phyloP scores from a whole-genome alignment of 441 rosid species.

The Arabidopsis hybrid region DNA sequence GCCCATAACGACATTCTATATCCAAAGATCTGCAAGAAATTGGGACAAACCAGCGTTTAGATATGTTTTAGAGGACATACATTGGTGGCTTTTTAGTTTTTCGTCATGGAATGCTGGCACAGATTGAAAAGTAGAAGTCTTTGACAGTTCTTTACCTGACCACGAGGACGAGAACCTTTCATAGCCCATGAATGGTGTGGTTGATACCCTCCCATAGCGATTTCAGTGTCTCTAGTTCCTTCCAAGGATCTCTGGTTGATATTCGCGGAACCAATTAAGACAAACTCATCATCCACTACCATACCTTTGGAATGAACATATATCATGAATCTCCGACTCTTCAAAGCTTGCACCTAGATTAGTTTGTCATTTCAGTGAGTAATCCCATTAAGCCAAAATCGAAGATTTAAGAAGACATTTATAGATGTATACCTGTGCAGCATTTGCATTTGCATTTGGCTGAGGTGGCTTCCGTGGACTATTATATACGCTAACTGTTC shows the following conservation, averaged over 20 bases:
- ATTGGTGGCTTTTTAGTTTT: neutral
- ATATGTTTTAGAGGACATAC: neutral
- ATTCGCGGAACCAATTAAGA: constrained; percentile 73
- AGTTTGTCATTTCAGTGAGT: constrained; percentile 27
- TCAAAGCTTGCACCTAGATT: constrained; percentile 57
- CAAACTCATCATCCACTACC: constrained; percentile 79
- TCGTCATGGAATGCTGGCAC: neutral
- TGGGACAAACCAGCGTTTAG: constrained; percentile 12
- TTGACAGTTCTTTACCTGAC: constrained; percentile 54
- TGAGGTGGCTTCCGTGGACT: constrained; percentile 42
- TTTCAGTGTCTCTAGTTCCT: constrained; percentile 83
- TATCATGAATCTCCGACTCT: constrained; percentile 72
- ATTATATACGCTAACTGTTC: constrained; percentile 36
- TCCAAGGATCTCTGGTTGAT: constrained; percentile 81
- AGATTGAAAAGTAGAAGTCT: neutral
- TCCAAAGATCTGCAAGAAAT: constrained; percentile 59
- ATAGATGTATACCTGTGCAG: constrained; percentile 14
- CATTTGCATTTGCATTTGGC: constrained; percentile 55
- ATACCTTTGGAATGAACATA: constrained; percentile 82
- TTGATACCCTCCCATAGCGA: constrained; percentile 83
- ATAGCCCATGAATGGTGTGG: constrained; percentile 63
- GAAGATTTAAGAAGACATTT: neutral
- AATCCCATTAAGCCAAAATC: constrained; percentile 9
- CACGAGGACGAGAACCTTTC: constrained; percentile 56
- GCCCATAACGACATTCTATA: constrained; percentile 83